Conservation (phyloP, 2,329 filamentous ascomycete species). For the Colletotrichum musae region DNA sequence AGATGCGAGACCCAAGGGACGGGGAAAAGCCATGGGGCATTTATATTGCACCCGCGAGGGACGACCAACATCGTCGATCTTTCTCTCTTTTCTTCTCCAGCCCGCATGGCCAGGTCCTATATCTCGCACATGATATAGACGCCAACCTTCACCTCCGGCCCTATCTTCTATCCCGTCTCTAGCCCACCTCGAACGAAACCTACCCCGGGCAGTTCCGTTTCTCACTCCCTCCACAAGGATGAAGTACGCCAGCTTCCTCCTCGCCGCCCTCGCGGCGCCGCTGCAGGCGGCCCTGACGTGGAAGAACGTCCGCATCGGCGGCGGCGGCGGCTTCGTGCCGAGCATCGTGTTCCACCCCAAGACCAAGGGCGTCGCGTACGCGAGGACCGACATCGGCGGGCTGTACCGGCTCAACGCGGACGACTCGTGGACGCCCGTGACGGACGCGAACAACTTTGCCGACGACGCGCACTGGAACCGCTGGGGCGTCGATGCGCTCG, state of each 20-base stretch:
- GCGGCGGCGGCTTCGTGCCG: conserved; percentile 71
- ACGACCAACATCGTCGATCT: neutral
- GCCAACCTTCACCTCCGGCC: neutral
- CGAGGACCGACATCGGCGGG: conserved; percentile 71
- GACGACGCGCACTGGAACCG: conserved; percentile 63
- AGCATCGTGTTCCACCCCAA: conserved; percentile 70
- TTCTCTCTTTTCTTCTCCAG: neutral
- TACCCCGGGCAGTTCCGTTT: too few species aligned
- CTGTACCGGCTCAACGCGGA: conserved; percentile 69
- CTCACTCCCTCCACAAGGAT: conserved; percentile 28
- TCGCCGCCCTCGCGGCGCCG: conserved; percentile 43
- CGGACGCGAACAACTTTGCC: conserved; percentile 57
- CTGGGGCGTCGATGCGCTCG: conserved; percentile 72
- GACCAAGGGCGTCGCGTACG: conserved; percentile 66
- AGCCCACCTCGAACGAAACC: neutral
- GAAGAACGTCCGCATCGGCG: conserved; percentile 67
- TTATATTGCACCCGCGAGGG: conserved; percentile 21
- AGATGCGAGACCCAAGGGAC: neutral
- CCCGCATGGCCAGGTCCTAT: conserved; percentile 12
- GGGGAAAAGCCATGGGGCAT: neutral
- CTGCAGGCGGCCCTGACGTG: conserved; percentile 56
- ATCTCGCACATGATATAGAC: conserved; percentile 12
- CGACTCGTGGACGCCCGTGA: conserved; percentile 69
- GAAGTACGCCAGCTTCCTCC: conserved; percentile 33
- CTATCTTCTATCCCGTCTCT: neutral